Percentiles rank a stretch among this genome's conserved stretches.
These are phyloP conservation scores for Triticum aestivum DNA, from an alignment of 176 grass and related monocot species.

Conservation along the genomic window DNA sequence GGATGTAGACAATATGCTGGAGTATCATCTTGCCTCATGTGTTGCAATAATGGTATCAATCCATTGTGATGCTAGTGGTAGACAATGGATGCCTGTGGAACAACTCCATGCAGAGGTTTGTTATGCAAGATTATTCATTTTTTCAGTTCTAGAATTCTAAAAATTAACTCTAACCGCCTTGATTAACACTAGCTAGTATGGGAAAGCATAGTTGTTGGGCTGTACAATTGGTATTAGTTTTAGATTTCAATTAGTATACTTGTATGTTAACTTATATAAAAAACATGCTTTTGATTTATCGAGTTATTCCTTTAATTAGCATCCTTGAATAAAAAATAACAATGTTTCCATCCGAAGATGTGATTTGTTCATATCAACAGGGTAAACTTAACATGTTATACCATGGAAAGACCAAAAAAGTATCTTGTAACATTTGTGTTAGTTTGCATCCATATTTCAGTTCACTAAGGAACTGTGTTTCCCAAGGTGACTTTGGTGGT, in stretches of 20 bases:
- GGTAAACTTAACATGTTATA: not conserved
- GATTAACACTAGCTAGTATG: not conserved
- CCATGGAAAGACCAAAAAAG: not conserved
- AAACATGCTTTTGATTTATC: not conserved
- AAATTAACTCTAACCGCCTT: not conserved
- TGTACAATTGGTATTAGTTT: not conserved
- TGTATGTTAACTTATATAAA: not conserved
- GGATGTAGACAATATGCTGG: constrained; percentile 32
- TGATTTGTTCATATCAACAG: not conserved
- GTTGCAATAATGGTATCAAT: constrained; percentile 39
- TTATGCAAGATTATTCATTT: constrained; percentile 24
- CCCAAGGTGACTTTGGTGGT: not conserved
- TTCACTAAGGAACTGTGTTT: not conserved
- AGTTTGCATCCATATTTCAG: not conserved
- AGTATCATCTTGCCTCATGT: constrained; percentile 48
- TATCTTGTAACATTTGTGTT: not conserved
- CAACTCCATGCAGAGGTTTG: constrained; percentile 63
- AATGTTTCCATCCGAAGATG: not conserved
- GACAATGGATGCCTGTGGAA: constrained; percentile 40
- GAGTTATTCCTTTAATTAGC: not conserved
- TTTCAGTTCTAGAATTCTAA: not conserved
- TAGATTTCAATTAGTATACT: not conserved
- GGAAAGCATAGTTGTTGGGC: not conserved
- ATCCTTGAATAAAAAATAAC: constrained; percentile 1
- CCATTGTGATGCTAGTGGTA: constrained; percentile 27